Base-by-base conservation (phyloP, 306 rosid genomes). In the Acmispon strigosus region DNA sequence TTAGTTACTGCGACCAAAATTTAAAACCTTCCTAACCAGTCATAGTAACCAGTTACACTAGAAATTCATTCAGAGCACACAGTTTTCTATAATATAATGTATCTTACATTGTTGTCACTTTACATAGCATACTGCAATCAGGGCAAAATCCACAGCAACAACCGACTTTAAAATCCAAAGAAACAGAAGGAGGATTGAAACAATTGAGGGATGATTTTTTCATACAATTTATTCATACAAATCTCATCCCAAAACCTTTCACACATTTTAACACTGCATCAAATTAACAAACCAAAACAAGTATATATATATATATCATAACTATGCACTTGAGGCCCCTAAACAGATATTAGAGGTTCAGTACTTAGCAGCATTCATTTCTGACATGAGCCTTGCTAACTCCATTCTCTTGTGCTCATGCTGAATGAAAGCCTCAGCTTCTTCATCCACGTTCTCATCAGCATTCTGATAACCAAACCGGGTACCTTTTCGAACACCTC, bases 391-490 rank as follows among this genome's bases (percentile, higher is more conserved):
- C 73, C 79, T 75, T 37, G 63, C 56, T 4, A 63, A 0, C 8
- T 58, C 65, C 45, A 86, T 87, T 60, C 81, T 84, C 53, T 47
- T 69, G 36, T 94, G 92, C 83, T 87, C 90, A 0, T 39, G n/a
- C 66, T 65, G 72, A 42, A 90, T 84, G 54, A 94, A 90, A 2
- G 80, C 85, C 0, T 65, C 96, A 13, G 95, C 97, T 67, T 84
- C 96, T 42, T 80, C 55, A 27, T 93, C 75, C 4, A 92, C 84
- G 19, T 64, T 70, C 37, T 70, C 79, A 7, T 20, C 66, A 49
- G n/a, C 42, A 72, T 36, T 55, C n/a, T 58, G 65, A 72, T 50
- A 5, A 3, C 52, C 8, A 60, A 14, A 36, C 48, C 81, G 76
- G 6, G 62, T 8, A 22, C 32, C 52, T 36, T 43, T 47, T 10